These are phyloP conservation scores for Curvularia sp. DNA, from an alignment of 2,329 filamentous ascomycete genomes.

Conservation along the genomic window DNA sequence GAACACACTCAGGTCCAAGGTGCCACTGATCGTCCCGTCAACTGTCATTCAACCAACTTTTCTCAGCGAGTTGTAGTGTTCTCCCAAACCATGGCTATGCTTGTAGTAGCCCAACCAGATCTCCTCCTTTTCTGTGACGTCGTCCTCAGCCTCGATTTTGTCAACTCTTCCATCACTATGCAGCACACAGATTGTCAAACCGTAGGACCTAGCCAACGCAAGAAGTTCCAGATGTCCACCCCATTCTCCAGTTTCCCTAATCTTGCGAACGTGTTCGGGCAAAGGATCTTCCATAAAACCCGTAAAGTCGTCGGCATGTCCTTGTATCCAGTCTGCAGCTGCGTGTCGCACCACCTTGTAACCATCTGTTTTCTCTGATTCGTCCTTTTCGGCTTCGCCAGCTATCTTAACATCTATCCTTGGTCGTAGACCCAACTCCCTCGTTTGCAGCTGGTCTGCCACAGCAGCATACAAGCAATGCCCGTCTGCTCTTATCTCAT, in stretches of 20 bases:
- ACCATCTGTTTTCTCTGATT: slow-evolving; percentile 19
- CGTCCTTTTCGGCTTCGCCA: slow-evolving; percentile 13
- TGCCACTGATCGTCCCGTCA: background rate
- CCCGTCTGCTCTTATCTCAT: slow-evolving; percentile 85
- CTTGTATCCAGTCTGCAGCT: slow-evolving; percentile 78
- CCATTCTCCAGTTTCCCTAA: slow-evolving; percentile 91
- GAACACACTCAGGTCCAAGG: background rate
- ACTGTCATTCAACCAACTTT: slow-evolving; percentile 40
- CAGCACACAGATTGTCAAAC: slow-evolving; percentile 80
- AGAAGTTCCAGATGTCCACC: slow-evolving; percentile 90
- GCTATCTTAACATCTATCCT: slow-evolving; percentile 42
- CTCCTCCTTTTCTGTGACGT: slow-evolving; percentile 57
- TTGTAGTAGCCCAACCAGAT: slow-evolving; percentile 96
- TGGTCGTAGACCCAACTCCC: slow-evolving; percentile 43
- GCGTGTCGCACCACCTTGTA: slow-evolving; percentile 74
- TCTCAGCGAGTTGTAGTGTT: slow-evolving; percentile 92
- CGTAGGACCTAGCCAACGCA: slow-evolving; percentile 82
- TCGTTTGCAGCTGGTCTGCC: slow-evolving; percentile 76
- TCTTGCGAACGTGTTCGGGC: slow-evolving; percentile 73
- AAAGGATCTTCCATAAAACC: slow-evolving; percentile 87
- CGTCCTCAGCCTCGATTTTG: slow-evolving; percentile 66
- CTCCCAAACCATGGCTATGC: slow-evolving; percentile 90
- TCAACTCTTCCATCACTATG: slow-evolving; percentile 82
- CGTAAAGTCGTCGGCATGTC: slow-evolving; percentile 79
- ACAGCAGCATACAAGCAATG: slow-evolving; percentile 95